Evolutionary conservation across 1,284 basidiomycete species (phyloP).

Genomic region (Inonotus hispidus): DNA sequence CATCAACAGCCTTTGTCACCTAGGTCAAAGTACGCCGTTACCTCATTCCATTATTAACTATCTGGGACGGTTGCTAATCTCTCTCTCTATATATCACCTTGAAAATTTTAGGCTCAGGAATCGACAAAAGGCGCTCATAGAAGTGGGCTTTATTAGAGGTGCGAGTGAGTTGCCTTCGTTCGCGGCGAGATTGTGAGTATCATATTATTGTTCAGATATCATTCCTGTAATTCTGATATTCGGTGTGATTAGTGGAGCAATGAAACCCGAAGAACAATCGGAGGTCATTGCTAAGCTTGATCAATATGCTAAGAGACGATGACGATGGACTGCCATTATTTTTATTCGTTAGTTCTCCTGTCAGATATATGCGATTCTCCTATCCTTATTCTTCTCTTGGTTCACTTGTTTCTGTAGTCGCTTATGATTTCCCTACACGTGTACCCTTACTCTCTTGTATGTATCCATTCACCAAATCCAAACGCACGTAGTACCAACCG

Average conservation of each 20-base stretch:
- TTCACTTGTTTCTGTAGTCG: not conserved
- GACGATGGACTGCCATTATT: not conserved
- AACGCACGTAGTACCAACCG: not conserved
- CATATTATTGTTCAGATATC: no score
- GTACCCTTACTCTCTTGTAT: not conserved
- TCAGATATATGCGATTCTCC: not conserved
- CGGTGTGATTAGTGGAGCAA: not conserved
- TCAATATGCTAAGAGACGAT: constrained; percentile 6
- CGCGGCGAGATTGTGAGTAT: constrained; percentile 60
- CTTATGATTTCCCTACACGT: not conserved
- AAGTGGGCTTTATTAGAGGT: constrained; percentile 49
- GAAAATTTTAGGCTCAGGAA: constrained; percentile 47
- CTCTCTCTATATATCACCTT: not conserved
- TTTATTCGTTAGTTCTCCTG: not conserved
- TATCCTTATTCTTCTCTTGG: not conserved
- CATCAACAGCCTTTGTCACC: constrained; percentile 46
- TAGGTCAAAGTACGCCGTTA: constrained; percentile 42
- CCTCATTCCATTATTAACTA: not conserved
- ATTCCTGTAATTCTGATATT: no score
- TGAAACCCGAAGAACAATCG: constrained; percentile 17
- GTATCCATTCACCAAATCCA: not conserved
- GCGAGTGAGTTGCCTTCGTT: constrained; percentile 48
- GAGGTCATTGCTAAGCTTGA: constrained; percentile 15
- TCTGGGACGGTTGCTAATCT: not conserved
- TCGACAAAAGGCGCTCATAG: constrained; percentile 54